Conservation (phyloP, 2,329 filamentous ascomycete genomes). For the Ceratocystis huliohia region DNA sequence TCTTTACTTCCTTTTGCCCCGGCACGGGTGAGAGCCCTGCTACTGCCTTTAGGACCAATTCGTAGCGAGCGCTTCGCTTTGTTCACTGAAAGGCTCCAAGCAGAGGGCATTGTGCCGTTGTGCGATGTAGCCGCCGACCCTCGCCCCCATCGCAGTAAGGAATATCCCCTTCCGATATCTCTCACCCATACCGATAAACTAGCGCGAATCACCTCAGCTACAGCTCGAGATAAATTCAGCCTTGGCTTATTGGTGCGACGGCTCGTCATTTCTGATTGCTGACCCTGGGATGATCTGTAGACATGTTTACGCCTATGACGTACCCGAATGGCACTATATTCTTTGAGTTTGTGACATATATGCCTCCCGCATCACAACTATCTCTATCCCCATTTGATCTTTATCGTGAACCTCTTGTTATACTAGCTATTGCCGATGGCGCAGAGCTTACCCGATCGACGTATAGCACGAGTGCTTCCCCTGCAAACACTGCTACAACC, state of each 20-base stretch:
- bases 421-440: constrained; percentile 78
- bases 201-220: neutral
- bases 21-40: constrained; percentile 75
- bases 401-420: constrained; percentile 68
- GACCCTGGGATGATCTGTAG: constrained; percentile 34
- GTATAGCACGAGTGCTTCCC: constrained; percentile 35
- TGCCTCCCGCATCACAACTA: constrained; percentile 66
- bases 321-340: constrained; percentile 78
- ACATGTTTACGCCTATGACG: constrained; percentile 84
- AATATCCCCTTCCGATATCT: neutral
- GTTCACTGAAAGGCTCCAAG: constrained; percentile 65
- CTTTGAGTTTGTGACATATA: constrained; percentile 73
- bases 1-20: constrained; percentile 82
- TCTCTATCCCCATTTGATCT: constrained; percentile 79
- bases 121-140: constrained; percentile 77
- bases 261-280: constrained; percentile 2
- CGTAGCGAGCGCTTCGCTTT: constrained; percentile 65
- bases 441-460: constrained; percentile 47
- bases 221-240: neutral
- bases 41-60: constrained; percentile 78
- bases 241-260: neutral
- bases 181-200: neutral
- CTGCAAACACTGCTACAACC: constrained; percentile 9
- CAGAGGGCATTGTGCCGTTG: constrained; percentile 69
- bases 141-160: constrained; percentile 71